These are phyloP conservation scores for Polyporus arcularius DNA, from an alignment of 768 basidiomycete species.

Conservation along the genomic window DNA sequence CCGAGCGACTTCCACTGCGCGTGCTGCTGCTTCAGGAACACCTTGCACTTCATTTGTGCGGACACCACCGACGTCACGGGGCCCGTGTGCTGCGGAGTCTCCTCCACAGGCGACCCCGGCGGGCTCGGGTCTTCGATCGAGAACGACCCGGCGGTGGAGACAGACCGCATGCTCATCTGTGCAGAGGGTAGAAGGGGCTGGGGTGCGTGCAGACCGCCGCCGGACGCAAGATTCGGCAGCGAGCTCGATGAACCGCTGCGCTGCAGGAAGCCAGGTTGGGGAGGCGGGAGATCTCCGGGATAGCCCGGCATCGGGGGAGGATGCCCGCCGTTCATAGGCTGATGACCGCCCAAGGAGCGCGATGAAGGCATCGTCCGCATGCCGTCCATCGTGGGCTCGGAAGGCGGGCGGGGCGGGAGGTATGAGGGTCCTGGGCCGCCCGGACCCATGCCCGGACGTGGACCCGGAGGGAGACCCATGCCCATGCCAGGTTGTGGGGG, in stretches of 20 bases:
- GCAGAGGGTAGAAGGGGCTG: slow-evolving; percentile 62
- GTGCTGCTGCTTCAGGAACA: slow-evolving; percentile 93
- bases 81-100: slow-evolving; percentile 51
- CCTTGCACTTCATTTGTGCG: slow-evolving; percentile 96
- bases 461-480: slow-evolving; percentile 8
- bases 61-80: slow-evolving; percentile 78
- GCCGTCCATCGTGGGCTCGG: slow-evolving; percentile 30
- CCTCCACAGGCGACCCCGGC: slow-evolving; percentile 75
- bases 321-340: slow-evolving; percentile 34
- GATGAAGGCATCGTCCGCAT: slow-evolving; percentile 58
- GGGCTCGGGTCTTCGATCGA: slow-evolving; percentile 73
- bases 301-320: slow-evolving; percentile 42
- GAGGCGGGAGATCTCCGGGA: slow-evolving; percentile 35
- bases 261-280: slow-evolving; percentile 26
- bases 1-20: slow-evolving; percentile 98
- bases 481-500: neutral
- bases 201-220: slow-evolving; percentile 17
- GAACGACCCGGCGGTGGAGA: slow-evolving; percentile 51
- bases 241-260: slow-evolving; percentile 32
- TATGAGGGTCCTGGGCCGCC: neutral
- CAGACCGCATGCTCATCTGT: slow-evolving; percentile 50
- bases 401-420: slow-evolving; percentile 24
- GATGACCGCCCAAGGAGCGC: slow-evolving; percentile 51
- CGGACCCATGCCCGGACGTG: slow-evolving; percentile 12
- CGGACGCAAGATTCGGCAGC: slow-evolving; percentile 24